Evolutionary conservation across 228 moss, liverwort and hornwort genomes (phyloP).

Genomic region (Sphagnum magellanicum): DNA sequence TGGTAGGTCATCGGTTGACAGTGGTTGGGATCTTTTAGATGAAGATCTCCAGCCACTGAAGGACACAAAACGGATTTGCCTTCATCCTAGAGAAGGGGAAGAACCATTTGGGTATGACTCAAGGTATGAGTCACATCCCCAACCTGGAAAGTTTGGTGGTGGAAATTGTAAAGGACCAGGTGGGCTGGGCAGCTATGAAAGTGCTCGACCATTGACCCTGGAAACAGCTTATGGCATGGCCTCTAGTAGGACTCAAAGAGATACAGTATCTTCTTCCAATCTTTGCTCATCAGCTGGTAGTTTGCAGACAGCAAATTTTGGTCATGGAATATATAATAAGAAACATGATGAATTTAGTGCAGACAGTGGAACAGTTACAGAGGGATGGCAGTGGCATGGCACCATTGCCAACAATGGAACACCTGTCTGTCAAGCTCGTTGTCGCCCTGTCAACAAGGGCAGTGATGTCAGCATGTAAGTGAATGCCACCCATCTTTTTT

Average conservation of each 20-base stretch:
- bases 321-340: not conserved
- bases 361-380: not conserved
- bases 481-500: not conserved
- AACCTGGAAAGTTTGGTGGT: not conserved
- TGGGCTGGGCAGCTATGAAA: constrained; percentile 1
- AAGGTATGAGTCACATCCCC: constrained; percentile 9
- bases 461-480: constrained; percentile 51
- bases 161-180: not conserved
- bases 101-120: constrained; percentile 9
- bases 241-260: not conserved
- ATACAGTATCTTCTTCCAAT: not conserved
- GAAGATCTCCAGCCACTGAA: constrained; percentile 22
- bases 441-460: constrained; percentile 45
- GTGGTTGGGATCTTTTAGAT: constrained; percentile 38
- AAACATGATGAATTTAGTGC: not conserved
- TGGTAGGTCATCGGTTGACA: constrained; percentile 22
- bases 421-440: constrained; percentile 52
- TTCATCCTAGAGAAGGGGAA: constrained; percentile 12
- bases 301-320: not conserved
- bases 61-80: constrained; percentile 33
- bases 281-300: not conserved
- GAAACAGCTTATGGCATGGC: constrained; percentile 1
- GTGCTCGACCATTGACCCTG: not conserved
- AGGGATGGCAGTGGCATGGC: constrained; percentile 62
- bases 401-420: constrained; percentile 66